A percentile compares a stretch with the other conserved stretches of the same genome.
Conservation (phyloP, 371 early-diverging fungal species). For the Phascolomyces articulosus region DNA sequence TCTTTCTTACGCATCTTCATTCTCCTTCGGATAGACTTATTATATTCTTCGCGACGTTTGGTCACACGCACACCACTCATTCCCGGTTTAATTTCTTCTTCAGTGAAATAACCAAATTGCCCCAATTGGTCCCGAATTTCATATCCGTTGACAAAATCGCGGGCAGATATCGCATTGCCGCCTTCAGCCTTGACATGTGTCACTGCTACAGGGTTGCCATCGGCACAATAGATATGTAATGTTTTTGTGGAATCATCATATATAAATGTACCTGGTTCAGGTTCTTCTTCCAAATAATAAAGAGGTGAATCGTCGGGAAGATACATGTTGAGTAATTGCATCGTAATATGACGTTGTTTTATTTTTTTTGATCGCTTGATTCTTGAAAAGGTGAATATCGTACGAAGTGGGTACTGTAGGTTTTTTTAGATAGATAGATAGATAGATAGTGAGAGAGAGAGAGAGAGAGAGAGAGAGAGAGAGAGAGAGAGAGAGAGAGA, state of each 20-base stretch:
- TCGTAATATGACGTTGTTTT: constrained; percentile 15
- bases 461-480: constrained; percentile 2
- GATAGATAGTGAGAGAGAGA: background rate
- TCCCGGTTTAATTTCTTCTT: constrained; percentile 16
- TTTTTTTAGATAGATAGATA: no score
- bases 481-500: background rate
- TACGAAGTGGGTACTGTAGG: constrained; percentile 41
- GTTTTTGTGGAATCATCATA: constrained; percentile 38
- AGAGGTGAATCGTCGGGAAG: constrained; percentile 24
- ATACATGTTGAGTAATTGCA: constrained; percentile 31
- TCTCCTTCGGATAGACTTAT: constrained; percentile 26
- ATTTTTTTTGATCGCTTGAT: constrained; percentile 23
- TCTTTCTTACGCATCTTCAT: constrained; percentile 25
- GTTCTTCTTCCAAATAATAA: background rate
- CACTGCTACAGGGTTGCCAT: constrained; percentile 46
- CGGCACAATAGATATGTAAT: constrained; percentile 47
- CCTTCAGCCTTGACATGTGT: constrained; percentile 60
- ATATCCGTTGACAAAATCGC: constrained; percentile 82
- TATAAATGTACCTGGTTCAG: constrained; percentile 55
- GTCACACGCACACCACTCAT: constrained; percentile 22
- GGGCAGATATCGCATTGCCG: constrained; percentile 57
- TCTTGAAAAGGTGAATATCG: constrained; percentile 28
- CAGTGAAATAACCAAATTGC: constrained; percentile 28
- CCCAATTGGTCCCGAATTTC: constrained; percentile 37
- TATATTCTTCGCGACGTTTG: constrained; percentile 23